Percentiles rank a stretch among this genome's conserved stretches.
Conservation (phyloP, 768 basidiomycete genomes). For the Trametes cubensis region DNA sequence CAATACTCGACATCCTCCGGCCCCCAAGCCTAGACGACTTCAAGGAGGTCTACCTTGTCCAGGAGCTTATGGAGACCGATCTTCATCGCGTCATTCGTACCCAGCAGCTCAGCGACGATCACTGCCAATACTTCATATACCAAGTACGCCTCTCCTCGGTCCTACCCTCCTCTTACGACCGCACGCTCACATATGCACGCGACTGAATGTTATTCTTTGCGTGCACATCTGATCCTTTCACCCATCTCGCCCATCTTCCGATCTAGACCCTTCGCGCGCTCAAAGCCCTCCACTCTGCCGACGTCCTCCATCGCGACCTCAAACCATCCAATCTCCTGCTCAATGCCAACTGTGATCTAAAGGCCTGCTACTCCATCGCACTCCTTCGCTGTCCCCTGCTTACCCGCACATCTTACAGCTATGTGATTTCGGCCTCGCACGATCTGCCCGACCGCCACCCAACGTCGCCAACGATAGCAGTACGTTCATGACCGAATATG, state of each 20-base stretch:
- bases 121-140: conserved; percentile 97
- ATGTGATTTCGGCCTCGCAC: conserved; percentile 87
- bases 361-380: conserved; percentile 43
- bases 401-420: conserved; percentile 44
- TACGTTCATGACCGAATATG: conserved; percentile 92
- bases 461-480: conserved; percentile 74
- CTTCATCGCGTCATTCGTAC: conserved; percentile 95
- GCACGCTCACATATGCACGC: neutral
- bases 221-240: neutral
- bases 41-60: conserved; percentile 79
- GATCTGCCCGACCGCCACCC: conserved; percentile 74
- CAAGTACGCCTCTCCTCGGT: conserved; percentile 55
- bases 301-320: conserved; percentile 93
- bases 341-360: conserved; percentile 96
- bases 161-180: neutral
- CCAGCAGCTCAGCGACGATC: conserved; percentile 91
- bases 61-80: conserved; percentile 92
- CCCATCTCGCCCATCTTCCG: neutral
- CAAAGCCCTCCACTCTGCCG: conserved; percentile 93
- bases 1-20: conserved; percentile 90
- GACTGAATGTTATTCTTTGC: neutral
- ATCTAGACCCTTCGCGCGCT: conserved; percentile 82
- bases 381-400: neutral
- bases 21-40: conserved; percentile 75
- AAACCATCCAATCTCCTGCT: conserved; percentile 95